Evolutionary conservation across 768 basidiomycete species (phyloP), one percentile per base, ranked within the genome.

Genomic region (Leccinum variicolor): DNA sequence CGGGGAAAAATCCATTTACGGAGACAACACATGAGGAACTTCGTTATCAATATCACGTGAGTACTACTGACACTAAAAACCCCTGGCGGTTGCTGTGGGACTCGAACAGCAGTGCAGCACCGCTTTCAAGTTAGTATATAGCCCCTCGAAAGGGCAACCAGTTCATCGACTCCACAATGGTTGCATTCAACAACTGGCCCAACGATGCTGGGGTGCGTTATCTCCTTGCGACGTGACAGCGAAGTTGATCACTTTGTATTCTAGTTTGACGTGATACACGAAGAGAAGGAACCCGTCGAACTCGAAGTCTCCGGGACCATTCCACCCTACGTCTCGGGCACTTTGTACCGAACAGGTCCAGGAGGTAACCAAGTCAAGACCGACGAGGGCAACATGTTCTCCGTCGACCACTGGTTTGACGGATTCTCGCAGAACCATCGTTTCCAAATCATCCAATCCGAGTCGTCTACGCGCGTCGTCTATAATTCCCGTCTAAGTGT

Each of bases 381-480:
- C 0, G 46, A 62, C 52, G 60, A 62, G 11, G 66, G 61, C 15
- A 29, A 56, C 6, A 69, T 65, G 3, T 59, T 67, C 21, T 66
- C 74, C 15, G 46, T 72, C 6, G 62, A 69, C 49, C 77, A 77
- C 50, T 75, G 76, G 77, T 77, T 77, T 54, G 76, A 77, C 52
- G 77, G 77, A 26, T 70, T 78, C 49, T 69, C 72, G 17, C 68
- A 74, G 59, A 71, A 71, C 61, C 75, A 77, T 57, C 71, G 73
- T 50, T 77, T 77, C 63, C 71, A 75, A 55, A 75, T 77, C 63
- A 60, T 64, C 26, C 62, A 72, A 45, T 55, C 68, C 0, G 64
- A 55, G 19, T 21, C 26, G 2, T 43, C 61, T 15, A 63, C 69
- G 6, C 70, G 63, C 1, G 73, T 77, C 29, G 53, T 67, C 29